Conservation (phyloP, 306 rosid genomes). For the Lagenaria siceraria region DNA sequence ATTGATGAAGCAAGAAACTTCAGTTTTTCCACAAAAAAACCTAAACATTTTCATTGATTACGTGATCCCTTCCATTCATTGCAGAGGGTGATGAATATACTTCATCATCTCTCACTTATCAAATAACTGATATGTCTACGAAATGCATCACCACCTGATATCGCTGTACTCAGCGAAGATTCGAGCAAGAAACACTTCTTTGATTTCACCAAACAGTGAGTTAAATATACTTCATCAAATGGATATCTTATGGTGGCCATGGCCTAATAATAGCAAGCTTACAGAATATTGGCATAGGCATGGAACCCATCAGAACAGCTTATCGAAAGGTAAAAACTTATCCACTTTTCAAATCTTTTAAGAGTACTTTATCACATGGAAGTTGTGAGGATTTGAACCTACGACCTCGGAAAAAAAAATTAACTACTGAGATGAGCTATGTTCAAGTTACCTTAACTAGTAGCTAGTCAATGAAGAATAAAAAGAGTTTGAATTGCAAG, state of each 20-base stretch:
- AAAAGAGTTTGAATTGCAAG: not conserved
- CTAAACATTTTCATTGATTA: too few species aligned
- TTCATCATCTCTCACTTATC: not conserved
- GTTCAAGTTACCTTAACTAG: not conserved
- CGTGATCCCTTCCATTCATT: not conserved
- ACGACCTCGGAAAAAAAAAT: not conserved
- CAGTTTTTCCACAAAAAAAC: not conserved
- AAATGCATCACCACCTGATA: not conserved
- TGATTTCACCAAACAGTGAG: not conserved
- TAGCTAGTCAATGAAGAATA: not conserved
- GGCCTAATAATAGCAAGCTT: not conserved
- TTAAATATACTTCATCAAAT: not conserved
- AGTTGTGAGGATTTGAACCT: not conserved
- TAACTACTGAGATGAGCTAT: not conserved
- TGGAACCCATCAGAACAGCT: not conserved
- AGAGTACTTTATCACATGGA: not conserved
- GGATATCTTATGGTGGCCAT: not conserved
- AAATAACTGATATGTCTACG: not conserved
- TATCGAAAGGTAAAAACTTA: not conserved
- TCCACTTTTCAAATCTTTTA: not conserved
- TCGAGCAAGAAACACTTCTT: not conserved
- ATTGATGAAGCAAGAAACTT: not conserved
- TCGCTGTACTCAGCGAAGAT: too few species aligned
- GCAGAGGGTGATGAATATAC: not conserved
- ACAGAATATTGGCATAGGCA: not conserved